Base-by-base conservation (phyloP, 2,329 filamentous ascomycete species). In the Dothideomycetes sp. region DNA sequence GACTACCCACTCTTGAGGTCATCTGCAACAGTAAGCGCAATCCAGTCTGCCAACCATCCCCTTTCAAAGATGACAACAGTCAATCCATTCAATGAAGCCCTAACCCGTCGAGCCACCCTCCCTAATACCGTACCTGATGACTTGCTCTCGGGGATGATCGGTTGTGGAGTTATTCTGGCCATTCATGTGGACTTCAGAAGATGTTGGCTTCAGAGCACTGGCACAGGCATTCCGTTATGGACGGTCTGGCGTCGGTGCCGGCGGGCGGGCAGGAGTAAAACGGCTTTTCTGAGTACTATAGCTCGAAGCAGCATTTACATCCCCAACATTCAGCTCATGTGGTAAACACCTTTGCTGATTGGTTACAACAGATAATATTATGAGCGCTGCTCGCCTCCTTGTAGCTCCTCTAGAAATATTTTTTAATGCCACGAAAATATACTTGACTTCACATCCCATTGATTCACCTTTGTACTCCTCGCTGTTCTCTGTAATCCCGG, bases 11-110 rank as follows among this genome's bases (percentile, higher is more conserved):
- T n/a, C n/a, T n/a, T n/a, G n/a, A n/a, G n/a, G n/a, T n/a, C n/a
- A n/a, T n/a, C n/a, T n/a, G n/a, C n/a, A n/a, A n/a, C n/a, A n/a
- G n/a, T n/a, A n/a, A n/a, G n/a, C n/a, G n/a, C n/a, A n/a, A n/a
- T n/a, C n/a, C n/a, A n/a, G n/a, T n/a, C n/a, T n/a, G n/a, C n/a
- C 22, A 7, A 43, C 30, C 15, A 17, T 18, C 19, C 10, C 15
- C 12, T 19, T 9, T 35, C 46, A 41, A 58, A 48, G 57, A 60
- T 59, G 57, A 57, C 52, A 55, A 43, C 52, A 60, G 57, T 60
- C 54, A 52, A 60, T 60, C 57, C 57, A 60, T 60, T 60, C 57
- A 52, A 59, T 52, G 54, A 60, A 52, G 57, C 55, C n/a, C 55
- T 52, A 41, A 44, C 49, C 50, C 47, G 45, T 53, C 57, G 53